Evolutionary conservation across 2,329 filamentous ascomycete genomes (phyloP).

Genomic region (Hypoxylon sp.): DNA sequence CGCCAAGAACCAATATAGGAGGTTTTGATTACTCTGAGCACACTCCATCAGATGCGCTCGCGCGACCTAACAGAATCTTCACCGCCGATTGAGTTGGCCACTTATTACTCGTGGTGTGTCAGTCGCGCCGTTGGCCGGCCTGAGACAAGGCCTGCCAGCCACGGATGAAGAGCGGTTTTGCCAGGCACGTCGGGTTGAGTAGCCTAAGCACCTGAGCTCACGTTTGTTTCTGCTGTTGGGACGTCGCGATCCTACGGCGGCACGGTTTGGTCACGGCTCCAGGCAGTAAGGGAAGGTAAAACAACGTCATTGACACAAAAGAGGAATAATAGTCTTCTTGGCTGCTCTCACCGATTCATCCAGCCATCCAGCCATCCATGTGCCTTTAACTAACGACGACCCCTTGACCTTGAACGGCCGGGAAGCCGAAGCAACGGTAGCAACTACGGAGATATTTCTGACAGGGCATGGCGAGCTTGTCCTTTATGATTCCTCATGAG

Average conservation of each 20-base stretch:
- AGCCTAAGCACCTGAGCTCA: slow-evolving; percentile 31
- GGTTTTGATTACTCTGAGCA: slow-evolving; percentile 38
- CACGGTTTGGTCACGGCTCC: slow-evolving; percentile 19
- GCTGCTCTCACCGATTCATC: slow-evolving; percentile 23
- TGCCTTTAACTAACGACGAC: slow-evolving; percentile 29
- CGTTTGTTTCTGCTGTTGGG: slow-evolving; percentile 17
- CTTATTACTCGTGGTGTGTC: slow-evolving; percentile 34
- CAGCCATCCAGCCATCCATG: slow-evolving; percentile 22
- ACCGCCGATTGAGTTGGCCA: slow-evolving; percentile 40
- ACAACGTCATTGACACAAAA: slow-evolving; percentile 20
- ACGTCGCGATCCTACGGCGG: slow-evolving; percentile 37
- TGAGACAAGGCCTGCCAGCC: slow-evolving; percentile 35
- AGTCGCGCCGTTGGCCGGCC: slow-evolving; percentile 38
- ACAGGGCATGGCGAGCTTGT: slow-evolving; percentile 13
- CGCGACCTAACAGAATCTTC: slow-evolving; percentile 30
- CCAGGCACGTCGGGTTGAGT: slow-evolving; percentile 13
- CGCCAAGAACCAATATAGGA: slow-evolving; percentile 34
- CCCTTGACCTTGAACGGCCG: slow-evolving; percentile 22
- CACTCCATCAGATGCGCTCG: slow-evolving; percentile 37
- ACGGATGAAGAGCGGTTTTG: slow-evolving; percentile 27
- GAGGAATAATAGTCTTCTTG: slow-evolving; percentile 2
- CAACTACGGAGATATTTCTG: slow-evolving; percentile 39
- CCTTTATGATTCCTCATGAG: slow-evolving; percentile 30
- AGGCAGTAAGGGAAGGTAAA: slow-evolving; percentile 12
- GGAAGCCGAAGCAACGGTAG: slow-evolving; percentile 36